Conservation (phyloP, 495 filamentous ascomycete species). For the Sordaria brevicollis region DNA sequence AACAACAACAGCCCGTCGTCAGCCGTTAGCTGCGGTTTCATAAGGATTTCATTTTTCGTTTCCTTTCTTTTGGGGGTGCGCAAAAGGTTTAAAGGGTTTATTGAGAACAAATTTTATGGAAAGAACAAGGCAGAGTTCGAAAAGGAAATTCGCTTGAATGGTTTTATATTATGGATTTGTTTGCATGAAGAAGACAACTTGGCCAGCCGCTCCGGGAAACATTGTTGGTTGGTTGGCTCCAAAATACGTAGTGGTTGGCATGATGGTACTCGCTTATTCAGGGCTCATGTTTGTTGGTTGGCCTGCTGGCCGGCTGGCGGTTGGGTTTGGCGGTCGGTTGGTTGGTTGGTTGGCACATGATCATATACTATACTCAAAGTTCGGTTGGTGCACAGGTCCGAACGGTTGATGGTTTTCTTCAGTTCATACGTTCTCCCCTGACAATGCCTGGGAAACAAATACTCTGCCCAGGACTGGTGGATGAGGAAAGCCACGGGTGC, state of each 20-base stretch:
- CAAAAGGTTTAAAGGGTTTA: not conserved
- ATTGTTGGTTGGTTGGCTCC: not conserved
- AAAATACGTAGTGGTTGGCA: not conserved
- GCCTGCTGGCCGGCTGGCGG: not conserved
- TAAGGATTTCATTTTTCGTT: not conserved
- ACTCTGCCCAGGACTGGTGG: not conserved
- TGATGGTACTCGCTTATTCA: not conserved
- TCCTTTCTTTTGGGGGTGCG: not conserved
- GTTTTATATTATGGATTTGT: not conserved
- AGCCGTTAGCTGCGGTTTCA: not conserved
- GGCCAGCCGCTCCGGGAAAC: not conserved
- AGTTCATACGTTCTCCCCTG: not conserved
- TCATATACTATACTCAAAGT: not conserved
- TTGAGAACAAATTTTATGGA: not conserved
- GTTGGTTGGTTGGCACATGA: no score
- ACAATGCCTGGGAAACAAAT: not conserved
- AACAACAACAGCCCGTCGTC: not conserved
- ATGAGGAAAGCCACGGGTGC: not conserved
- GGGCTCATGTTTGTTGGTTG: not conserved
- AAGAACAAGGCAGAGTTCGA: not conserved
- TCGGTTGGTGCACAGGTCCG: not conserved
- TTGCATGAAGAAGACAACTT: not conserved
- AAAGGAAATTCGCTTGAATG: not conserved
- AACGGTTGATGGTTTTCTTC: not conserved
- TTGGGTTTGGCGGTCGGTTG: not conserved